Percentiles rank a stretch among this genome's conserved stretches.
These are phyloP conservation scores for Chiua virens DNA, from an alignment of 768 basidiomycete genomes.

Conservation along the genomic window DNA sequence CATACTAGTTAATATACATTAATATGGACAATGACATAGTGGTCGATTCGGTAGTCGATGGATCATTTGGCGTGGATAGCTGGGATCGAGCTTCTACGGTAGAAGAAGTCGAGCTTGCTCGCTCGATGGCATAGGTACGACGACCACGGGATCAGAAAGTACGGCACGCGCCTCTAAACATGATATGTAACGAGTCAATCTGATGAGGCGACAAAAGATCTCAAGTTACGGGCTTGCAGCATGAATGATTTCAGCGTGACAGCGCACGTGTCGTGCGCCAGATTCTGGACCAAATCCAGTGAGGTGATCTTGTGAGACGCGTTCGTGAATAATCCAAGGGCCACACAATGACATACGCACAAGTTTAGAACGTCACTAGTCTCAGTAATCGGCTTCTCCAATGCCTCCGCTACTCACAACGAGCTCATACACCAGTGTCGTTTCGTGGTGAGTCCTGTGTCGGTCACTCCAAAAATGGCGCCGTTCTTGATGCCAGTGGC, in stretches of 20 bases:
- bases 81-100: neutral
- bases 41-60: neutral
- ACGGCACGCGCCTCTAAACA: conserved; percentile 83
- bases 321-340: neutral
- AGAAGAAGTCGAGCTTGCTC: neutral
- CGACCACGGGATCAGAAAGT: conserved; percentile 69
- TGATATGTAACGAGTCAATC: neutral
- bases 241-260: conserved; percentile 64
- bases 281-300: conserved; percentile 67
- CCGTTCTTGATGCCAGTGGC: too few species aligned
- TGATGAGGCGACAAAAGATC: conserved; percentile 25
- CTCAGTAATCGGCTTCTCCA: too few species aligned
- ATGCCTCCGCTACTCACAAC: too few species aligned
- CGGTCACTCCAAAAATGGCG: too few species aligned
- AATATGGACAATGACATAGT: too few species aligned
- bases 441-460: too few species aligned
- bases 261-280: conserved; percentile 61
- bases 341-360: conserved; percentile 35
- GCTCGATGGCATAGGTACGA: conserved; percentile 46
- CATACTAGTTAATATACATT: too few species aligned
- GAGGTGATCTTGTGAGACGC: conserved; percentile 53
- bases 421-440: too few species aligned
- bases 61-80: neutral
- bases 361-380: too few species aligned
- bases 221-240: conserved; percentile 71